phyloP scores from a whole-genome alignment of 2,329 filamentous ascomycete genomes.

The Stemphylium lycopersici region DNA sequence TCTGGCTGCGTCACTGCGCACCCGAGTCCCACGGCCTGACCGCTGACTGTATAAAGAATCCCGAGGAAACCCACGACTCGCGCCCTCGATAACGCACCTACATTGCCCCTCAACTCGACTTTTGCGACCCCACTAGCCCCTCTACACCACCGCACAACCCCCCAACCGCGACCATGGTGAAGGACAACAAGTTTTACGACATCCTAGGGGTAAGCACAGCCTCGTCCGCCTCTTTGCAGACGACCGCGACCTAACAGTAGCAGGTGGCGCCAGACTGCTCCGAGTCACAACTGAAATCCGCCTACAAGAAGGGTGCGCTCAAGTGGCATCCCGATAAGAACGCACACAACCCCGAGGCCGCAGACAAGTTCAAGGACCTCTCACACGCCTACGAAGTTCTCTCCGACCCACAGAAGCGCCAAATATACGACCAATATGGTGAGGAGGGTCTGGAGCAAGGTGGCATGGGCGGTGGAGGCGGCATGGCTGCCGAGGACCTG shows the following conservation, averaged over 20 bases:
- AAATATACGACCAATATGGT: constrained; percentile 95
- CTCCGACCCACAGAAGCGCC: constrained; percentile 88
- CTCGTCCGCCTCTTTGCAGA: constrained; percentile 14
- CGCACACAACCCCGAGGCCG: constrained; percentile 86
- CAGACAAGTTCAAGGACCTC: constrained; percentile 98
- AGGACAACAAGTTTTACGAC: constrained; percentile 81
- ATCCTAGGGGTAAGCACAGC: constrained; percentile 69
- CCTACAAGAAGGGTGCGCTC: constrained; percentile 81
- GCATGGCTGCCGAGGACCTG: constrained; percentile 95
- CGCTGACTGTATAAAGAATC: constrained; percentile 24
- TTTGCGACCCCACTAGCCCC: constrained; percentile 36
- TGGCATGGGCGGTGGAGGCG: constrained; percentile 71
- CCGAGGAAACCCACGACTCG: constrained; percentile 8
- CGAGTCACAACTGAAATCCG: constrained; percentile 88
- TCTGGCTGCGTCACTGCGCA: constrained; percentile 20
- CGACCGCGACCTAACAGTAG: constrained; percentile 19
- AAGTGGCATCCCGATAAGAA: constrained; percentile 97
- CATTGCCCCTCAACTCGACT: constrained; percentile 22
- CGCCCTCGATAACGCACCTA: constrained; percentile 9
- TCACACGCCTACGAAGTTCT: constrained; percentile 96
- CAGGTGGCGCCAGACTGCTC: constrained; percentile 80
- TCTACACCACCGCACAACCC: constrained; percentile 16
- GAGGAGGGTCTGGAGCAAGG: constrained; percentile 92
- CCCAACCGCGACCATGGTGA: constrained; percentile 67
- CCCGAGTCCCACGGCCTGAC: constrained; percentile 10